A percentile compares a stretch with the other conserved stretches of the same genome.
These are phyloP conservation scores for Spizellomyces punctatus DNA, from an alignment of 192 early-diverging fungal genomes.

Conservation along the genomic window DNA sequence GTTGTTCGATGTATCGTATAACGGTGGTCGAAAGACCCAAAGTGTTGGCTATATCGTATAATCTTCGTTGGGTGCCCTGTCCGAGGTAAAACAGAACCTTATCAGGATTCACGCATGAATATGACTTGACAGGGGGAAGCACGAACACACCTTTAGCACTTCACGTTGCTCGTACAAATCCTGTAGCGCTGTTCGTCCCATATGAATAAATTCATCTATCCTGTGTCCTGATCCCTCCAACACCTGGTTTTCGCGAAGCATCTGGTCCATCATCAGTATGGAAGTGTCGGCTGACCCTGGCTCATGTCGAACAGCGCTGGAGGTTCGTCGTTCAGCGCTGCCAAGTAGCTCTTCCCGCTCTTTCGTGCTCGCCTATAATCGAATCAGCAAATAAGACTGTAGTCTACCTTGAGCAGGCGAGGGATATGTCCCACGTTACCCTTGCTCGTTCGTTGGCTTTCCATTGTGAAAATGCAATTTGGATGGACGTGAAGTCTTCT, in stretches of 20 bases:
- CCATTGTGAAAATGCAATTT: conserved; percentile 30
- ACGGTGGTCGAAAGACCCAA: conserved; percentile 52
- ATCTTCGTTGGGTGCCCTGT: conserved; percentile 48
- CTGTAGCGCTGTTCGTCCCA: conserved; percentile 43
- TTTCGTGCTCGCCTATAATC: neutral
- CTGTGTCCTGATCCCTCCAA: conserved; percentile 24
- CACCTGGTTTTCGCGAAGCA: conserved; percentile 33
- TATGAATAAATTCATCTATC: conserved; percentile 47
- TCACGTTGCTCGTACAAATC: conserved; percentile 54
- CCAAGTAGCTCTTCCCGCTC: conserved; percentile 41
- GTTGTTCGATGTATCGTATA: conserved; percentile 55
- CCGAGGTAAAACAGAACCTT: neutral
- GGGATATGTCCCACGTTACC: neutral
- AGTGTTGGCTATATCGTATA: conserved; percentile 49
- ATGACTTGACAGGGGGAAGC: neutral
- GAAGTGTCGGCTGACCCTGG: conserved; percentile 22
- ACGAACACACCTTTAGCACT: conserved; percentile 47
- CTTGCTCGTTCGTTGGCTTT: conserved; percentile 25
- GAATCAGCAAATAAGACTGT: conserved; percentile 5
- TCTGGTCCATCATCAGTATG: conserved; percentile 49
- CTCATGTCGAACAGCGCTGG: conserved; percentile 10
- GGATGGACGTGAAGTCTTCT: conserved; percentile 37
- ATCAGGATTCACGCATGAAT: neutral
- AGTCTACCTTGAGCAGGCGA: neutral
- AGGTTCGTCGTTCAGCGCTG: conserved; percentile 26